Conservation (phyloP, 2,329 filamentous ascomycete species). For the Cladosporium sp. region DNA sequence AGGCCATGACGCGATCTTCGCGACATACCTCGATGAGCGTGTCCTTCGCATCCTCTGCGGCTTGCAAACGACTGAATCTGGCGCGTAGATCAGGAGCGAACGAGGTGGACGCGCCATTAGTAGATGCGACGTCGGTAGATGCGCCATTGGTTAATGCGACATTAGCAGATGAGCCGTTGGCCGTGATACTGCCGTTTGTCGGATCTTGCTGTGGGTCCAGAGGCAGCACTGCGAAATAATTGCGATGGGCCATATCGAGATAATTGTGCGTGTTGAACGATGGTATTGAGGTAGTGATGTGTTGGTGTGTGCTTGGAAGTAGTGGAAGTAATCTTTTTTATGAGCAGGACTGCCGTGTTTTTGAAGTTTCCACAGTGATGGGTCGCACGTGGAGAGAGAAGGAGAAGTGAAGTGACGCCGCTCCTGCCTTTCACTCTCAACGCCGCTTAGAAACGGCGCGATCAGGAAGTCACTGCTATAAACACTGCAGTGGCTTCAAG, state of each 20-base stretch:
- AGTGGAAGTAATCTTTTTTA: too few relatives aligned
- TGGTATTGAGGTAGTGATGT: not conserved
- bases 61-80: conserved; percentile 31
- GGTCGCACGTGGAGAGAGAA: not conserved
- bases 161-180: not conserved
- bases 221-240: not conserved
- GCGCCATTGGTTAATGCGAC: too few relatives aligned
- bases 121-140: too few relatives aligned
- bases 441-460: too few relatives aligned
- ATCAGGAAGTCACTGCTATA: too few relatives aligned
- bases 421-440: not conserved
- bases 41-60: conserved; percentile 29
- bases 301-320: too few relatives aligned
- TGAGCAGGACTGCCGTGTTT: not conserved
- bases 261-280: too few relatives aligned
- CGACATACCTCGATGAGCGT: conserved; percentile 28
- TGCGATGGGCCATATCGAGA: not conserved
- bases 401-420: conserved; percentile 1
- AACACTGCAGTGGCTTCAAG: too few relatives aligned
- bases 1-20: not conserved
- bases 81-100: conserved; percentile 22
- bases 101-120: conserved; percentile 3
- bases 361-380: too few relatives aligned
- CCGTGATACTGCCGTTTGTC: not conserved
- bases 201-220: not conserved